Base-by-base conservation (phyloP, 2,329 filamentous ascomycete genomes). In the Chaetomium olivaceum region DNA sequence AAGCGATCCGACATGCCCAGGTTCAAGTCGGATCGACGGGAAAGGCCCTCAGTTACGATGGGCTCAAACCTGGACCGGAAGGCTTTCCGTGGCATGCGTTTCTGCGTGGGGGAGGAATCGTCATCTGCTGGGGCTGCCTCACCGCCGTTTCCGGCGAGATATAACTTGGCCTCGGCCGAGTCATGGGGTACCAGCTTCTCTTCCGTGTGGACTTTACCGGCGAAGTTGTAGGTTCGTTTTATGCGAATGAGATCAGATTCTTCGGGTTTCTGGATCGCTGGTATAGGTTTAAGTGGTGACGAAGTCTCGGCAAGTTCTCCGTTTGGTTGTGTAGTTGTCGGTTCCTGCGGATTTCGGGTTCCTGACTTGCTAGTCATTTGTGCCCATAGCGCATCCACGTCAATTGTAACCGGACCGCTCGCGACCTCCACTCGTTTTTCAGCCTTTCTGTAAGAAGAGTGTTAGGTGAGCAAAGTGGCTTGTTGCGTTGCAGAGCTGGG, bases 181-280 rank as follows among this genome's bases (percentile, higher is more conserved):
- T 86, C 82, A 54, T 85, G 82, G 3, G 86, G 79, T 1, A 92
- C 87, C 12, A 88, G 78, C 74, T 91, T 91, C 74, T 91, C 88
- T 72, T 92, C 90, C 0, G 84, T 89, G 71, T 90, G 87, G 14
- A 89, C 82, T 72, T 89, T 86, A 33, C 90, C 90, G 43, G 90
- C 90, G 71, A 92, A 92, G 71, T 89, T 90, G 77, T 91, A 92
- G 16, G 86, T 89, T 33, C 89, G 87, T 71, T 88, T 90, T 67
- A 92, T 89, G 67, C 83, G 84, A 71, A 92, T 81, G 78, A 81
- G 82, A 5, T 78, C 75, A 2, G 77, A 69, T 5, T 74, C 65
- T n/a, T 69, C 70, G 59, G 58, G 70, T 69, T 51, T 62, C 11
- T 43, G 50, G 27, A 23, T 58, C 21, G 21, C 61, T 31, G 48